Evolutionary conservation across 257 asterid species (phyloP), one percentile per base, ranked within the genome.

Genomic region (Phtheirospermum japonicum): DNA sequence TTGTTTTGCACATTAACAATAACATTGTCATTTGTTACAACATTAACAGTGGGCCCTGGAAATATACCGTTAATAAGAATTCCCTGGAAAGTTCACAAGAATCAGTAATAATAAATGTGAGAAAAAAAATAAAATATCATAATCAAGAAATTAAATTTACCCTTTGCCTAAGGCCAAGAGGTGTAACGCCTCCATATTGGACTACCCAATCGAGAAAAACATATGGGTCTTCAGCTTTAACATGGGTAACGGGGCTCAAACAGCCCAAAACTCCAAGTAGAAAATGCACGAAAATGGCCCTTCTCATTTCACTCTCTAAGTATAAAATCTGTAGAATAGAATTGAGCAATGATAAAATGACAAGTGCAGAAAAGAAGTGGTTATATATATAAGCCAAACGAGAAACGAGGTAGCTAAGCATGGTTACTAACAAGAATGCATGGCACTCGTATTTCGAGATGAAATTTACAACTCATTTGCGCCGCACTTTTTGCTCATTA

Each of bases 21-120:
- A 0, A 87, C 71, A 37, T 90, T 90, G 72, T 90, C 90, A 39
- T 90, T 90, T 9, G 97, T 90, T 0, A 82, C 67, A 5, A 71
- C 83, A 6, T 70, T 73, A 18, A 90, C 52, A 5, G 86, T 83
- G 0, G 95, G 97, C 4, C 97, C 97, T 0, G 97, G 96, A 79
- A 90, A 90, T 45, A 85, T 84, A 0, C 88, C 86, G 63, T 90
- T 87, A 34, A 90, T 69, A 4, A 87, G 90, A 73, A 90, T 90
- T 26, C 84, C 97, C 97, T 90, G 84, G 46, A 50, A 72, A 63
- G 16, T 52, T 40, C 8, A 17, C 16, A 46, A 64, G 10, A 18
- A 34, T 3, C 6, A 17, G 50, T 42, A 10, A 3, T 0, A 39
- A 37, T 2, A 8, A 16, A 30, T 6, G 45, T 61, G 17, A 57